These are phyloP conservation scores for Salvia hispanica DNA, from an alignment of 257 asterid species.

Conservation along the genomic window DNA sequence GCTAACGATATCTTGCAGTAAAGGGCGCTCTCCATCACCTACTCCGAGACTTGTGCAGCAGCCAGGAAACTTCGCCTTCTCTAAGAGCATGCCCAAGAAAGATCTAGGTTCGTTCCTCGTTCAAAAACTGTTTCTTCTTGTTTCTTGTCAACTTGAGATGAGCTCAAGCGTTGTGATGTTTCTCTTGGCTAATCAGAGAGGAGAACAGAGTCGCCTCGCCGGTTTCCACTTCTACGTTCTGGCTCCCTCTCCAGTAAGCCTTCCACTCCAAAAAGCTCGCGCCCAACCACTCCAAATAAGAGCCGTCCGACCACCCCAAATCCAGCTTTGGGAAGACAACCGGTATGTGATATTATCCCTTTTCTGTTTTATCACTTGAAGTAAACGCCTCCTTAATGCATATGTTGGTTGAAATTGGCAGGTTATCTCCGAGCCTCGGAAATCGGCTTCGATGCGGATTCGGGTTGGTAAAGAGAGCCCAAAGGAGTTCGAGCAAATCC, in stretches of 20 bases:
- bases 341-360: constrained; percentile 34
- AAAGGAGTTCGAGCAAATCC: constrained; percentile 54
- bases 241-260: constrained; percentile 68
- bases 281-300: constrained; percentile 64
- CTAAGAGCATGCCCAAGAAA: constrained; percentile 48
- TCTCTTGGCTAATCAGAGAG: constrained; percentile 51
- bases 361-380: no score
- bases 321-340: constrained; percentile 60
- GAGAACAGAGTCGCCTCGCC: constrained; percentile 74
- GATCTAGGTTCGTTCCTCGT: constrained; percentile 55
- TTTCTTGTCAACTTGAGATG: not conserved
- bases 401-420: constrained; percentile 36
- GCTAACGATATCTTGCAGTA: constrained; percentile 40
- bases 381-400: constrained; percentile 8
- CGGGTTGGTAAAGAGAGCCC: constrained; percentile 61
- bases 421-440: constrained; percentile 70
- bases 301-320: constrained; percentile 79
- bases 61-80: constrained; percentile 57
- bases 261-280: constrained; percentile 69
- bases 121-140: constrained; percentile 1
- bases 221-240: constrained; percentile 81
- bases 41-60: constrained; percentile 52
- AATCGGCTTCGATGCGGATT: constrained; percentile 81
- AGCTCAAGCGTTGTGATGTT: constrained; percentile 11
- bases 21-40: constrained; percentile 55